Evolutionary conservation across 257 asterid species (phyloP).

Genomic region (Vinca minor): DNA sequence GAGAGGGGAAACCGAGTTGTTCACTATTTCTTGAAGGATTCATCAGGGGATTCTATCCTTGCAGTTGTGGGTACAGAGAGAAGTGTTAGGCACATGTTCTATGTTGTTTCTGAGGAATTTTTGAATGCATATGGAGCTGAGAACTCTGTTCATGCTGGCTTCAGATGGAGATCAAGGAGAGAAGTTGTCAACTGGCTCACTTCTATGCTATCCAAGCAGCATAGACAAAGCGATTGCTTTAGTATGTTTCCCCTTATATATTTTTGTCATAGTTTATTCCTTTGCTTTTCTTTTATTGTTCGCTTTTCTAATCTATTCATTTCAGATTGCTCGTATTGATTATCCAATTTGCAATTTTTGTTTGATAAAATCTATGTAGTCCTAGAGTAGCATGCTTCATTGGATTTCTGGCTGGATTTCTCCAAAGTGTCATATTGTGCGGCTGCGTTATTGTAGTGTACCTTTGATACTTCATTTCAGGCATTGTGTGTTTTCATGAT

Average conservation of each 20-base stretch:
- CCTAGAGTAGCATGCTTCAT: not conserved
- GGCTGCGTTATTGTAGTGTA: not conserved
- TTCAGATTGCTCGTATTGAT: not conserved
- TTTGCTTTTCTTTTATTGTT: slow-evolving; percentile 3
- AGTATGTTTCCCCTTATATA: too few relatives aligned
- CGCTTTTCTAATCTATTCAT: not conserved
- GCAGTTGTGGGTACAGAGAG: slow-evolving; percentile 98
- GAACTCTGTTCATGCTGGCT: slow-evolving; percentile 63
- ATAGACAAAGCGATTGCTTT: slow-evolving; percentile 44
- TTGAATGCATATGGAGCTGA: slow-evolving; percentile 62
- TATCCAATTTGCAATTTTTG: not conserved
- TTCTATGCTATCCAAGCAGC: slow-evolving; percentile 87
- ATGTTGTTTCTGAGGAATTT: slow-evolving; percentile 91
- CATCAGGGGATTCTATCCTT: slow-evolving; percentile 70
- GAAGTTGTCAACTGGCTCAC: slow-evolving; percentile 99
- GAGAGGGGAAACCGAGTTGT: slow-evolving; percentile 95
- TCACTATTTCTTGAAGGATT: slow-evolving; percentile 83
- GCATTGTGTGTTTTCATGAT: not conserved
- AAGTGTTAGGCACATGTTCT: slow-evolving; percentile 98
- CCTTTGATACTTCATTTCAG: not conserved
- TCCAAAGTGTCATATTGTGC: not conserved
- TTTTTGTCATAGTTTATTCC: too few relatives aligned
- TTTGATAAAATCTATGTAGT: not conserved
- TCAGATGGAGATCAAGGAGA: slow-evolving; percentile 97
- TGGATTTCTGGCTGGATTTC: not conserved